Evolutionary conservation across 106 monocot genomes (phyloP), one percentile per base, ranked within the genome.

Genomic region (Dioscorea zingiberensis): DNA sequence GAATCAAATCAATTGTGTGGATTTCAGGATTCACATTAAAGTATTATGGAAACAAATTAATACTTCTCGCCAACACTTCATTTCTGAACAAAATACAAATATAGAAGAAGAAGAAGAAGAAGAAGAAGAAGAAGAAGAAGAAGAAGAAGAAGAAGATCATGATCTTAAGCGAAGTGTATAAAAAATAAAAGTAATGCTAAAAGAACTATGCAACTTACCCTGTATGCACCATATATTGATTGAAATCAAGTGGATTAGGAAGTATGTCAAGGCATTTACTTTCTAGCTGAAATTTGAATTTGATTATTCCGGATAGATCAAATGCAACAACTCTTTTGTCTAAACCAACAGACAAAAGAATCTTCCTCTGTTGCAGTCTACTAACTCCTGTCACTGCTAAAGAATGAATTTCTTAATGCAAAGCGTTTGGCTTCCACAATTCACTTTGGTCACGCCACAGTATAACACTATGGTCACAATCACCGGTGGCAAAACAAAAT

Each of bases 371-470:
- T 21, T 71, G 73, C 67, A 95, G 51, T 44, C 91, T 91, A 54
- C 74, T 77, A 68, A 95, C 78, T 53, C 95, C 95, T 85, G 77
- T 95, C 17, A 95, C 95, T 64, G 85, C 84, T 74, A 91, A 91
- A 69, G 91, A 83, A 74, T 91, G 95, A 12, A 74, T 59, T 25
- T 74, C 72, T 44, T 72, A 65, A 61, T 95, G 95, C 21, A 85
- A 15, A 3, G 48, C 44, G 76, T 81, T 83, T 23, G 83, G 83
- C 53, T 85, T 91, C 85, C 85, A 95, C 56, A 74, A 76, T 60
- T 68, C 54, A 23, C 73, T 81, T 69, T 67, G 76, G 62, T 85
- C 83, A 47, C 69, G 53, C 91, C 95, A 95, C 19, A 91, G 69
- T 46, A 91, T 62, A n/a, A n/a, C n/a, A 59, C 88, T 78, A 81